Evolutionary conservation across 2,329 filamentous ascomycete species (phyloP).

Genomic region (Pseudopyrenochaeta lycopersici): DNA sequence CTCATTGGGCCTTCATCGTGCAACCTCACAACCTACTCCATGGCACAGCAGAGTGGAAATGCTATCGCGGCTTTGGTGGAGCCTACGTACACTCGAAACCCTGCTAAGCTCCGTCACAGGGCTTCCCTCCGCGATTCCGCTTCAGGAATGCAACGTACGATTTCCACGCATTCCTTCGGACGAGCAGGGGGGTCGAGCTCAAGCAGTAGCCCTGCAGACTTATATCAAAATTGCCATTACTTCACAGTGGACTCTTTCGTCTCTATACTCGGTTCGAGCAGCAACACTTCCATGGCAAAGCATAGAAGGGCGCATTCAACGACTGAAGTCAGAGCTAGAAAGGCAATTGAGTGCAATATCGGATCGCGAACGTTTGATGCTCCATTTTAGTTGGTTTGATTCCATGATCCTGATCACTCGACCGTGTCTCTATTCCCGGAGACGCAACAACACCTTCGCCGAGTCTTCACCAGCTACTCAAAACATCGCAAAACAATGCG

Average conservation of each 20-base stretch:
- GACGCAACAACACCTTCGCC: neutral
- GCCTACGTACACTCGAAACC: constrained; percentile 3
- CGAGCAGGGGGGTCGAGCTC: neutral
- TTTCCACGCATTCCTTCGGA: neutral
- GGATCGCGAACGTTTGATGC: constrained; percentile 4
- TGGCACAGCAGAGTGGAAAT: neutral
- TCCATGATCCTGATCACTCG: constrained; percentile 8
- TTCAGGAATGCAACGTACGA: neutral
- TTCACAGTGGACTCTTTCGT: constrained; percentile 3
- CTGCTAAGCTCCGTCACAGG: constrained; percentile 2
- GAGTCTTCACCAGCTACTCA: neutral
- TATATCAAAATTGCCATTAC: constrained; percentile 3
- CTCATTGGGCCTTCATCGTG: neutral
- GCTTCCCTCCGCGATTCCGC: constrained; percentile 1
- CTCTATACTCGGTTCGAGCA: constrained; percentile 6
- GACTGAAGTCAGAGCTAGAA: constrained; percentile 1
- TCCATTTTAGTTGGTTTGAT: constrained; percentile 7
- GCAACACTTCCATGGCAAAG: neutral
- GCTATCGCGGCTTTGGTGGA: constrained; percentile 4
- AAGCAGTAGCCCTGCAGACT: neutral
- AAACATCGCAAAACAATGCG: neutral
- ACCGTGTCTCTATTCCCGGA: neutral
- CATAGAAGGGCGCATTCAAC: neutral
- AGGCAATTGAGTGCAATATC: neutral
- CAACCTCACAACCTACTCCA: neutral